Percentiles rank a stretch among this genome's conserved stretches.
These are phyloP conservation scores for Yarrowia keelungensis DNA, from an alignment of 805 yeast genomes.

Conservation along the genomic window DNA sequence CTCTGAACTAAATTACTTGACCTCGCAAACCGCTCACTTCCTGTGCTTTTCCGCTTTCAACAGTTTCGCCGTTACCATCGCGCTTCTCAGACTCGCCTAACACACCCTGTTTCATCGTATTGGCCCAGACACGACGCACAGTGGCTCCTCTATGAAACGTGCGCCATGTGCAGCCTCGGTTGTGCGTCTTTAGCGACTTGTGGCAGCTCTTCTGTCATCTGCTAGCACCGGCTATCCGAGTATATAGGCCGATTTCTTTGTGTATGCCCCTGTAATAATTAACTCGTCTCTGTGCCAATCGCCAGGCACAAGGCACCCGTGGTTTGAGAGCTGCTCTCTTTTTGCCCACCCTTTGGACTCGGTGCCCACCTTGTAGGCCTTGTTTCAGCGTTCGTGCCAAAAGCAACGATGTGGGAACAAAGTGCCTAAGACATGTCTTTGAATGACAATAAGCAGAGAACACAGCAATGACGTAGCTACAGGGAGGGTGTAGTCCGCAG, in stretches of 20 bases:
- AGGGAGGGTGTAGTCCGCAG: too few species aligned
- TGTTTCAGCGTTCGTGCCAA: neutral
- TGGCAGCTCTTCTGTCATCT: too few species aligned
- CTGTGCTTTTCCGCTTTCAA: neutral
- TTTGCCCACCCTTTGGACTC: neutral
- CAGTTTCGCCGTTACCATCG: neutral
- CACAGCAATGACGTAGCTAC: neutral
- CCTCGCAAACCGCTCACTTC: neutral
- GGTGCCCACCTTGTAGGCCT: conserved; percentile 1
- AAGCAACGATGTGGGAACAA: conserved; percentile 1
- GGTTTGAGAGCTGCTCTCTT: too few species aligned
- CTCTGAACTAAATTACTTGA: conserved; percentile 1
- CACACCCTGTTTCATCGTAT: conserved; percentile 8
- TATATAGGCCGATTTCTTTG: too few species aligned
- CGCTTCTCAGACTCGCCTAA: conserved; percentile 3
- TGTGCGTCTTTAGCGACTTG: too few species aligned
- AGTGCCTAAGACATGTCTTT: conserved; percentile 12
- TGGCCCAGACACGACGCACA: neutral
- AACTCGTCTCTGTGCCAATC: neutral
- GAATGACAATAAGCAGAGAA: neutral
- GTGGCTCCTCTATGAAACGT: conserved; percentile 7
- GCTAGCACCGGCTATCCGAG: too few species aligned
- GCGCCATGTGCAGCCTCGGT: neutral
- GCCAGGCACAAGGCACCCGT: conserved; percentile 26
- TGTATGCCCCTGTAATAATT: too few species aligned